A percentile compares a stretch with the other conserved stretches of the same genome.
These are phyloP conservation scores for Capronia americana DNA, from an alignment of 2,329 filamentous ascomycete species.

Conservation along the genomic window DNA sequence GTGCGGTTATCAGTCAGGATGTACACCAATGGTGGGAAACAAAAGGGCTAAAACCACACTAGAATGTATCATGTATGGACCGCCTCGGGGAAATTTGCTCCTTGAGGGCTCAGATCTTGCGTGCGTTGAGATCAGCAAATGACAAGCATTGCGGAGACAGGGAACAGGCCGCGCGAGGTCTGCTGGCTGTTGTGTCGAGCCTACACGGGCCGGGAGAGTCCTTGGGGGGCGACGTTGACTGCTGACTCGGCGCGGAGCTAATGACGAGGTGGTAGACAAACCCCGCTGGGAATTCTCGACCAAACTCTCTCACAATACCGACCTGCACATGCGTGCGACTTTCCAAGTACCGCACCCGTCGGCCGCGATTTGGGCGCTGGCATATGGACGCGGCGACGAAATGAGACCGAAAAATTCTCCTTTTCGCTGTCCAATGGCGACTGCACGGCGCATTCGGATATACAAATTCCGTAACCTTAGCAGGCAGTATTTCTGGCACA, in stretches of 20 bases:
- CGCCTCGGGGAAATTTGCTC: constrained; percentile 5
- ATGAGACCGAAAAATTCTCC: no score
- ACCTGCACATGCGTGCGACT: no score
- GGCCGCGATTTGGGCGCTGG: no score
- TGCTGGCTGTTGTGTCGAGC: not conserved
- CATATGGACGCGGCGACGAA: no score
- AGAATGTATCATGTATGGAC: not conserved
- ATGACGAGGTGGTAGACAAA: not conserved
- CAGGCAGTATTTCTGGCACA: not conserved
- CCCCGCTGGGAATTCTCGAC: not conserved
- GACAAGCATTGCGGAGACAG: not conserved
- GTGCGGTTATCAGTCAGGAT: not conserved
- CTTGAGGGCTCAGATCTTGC: not conserved
- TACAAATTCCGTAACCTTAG: no score
- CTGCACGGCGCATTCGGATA: no score
- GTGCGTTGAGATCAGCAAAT: not conserved
- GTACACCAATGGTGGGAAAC: not conserved
- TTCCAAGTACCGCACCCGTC: no score
- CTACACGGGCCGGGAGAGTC: not conserved
- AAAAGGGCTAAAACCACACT: not conserved
- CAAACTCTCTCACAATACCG: not conserved
- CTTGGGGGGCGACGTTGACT: not conserved
- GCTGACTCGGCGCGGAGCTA: not conserved
- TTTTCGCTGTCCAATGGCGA: no score
- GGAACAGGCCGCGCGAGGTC: not conserved